Conservation (phyloP, 148 eudicot genomes). For the Agrostemma githago region DNA sequence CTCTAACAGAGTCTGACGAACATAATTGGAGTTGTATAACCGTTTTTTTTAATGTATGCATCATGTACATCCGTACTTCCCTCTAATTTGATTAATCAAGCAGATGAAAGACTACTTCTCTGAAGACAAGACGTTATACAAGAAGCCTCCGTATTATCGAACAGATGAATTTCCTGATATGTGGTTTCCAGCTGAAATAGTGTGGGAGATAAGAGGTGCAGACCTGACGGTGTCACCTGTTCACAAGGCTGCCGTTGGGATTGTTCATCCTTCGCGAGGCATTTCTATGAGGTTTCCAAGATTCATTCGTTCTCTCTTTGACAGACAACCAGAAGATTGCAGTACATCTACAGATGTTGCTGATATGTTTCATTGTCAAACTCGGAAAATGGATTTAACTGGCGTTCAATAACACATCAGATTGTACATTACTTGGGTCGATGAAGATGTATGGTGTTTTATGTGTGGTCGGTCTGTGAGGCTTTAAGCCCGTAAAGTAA, state of each 20-base stretch:
- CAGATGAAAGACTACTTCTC: conserved; percentile 91
- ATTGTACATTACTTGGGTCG: conserved; percentile 10
- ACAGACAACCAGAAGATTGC: conserved; percentile 83
- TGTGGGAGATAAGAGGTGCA: conserved; percentile 93
- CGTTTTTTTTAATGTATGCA: neutral
- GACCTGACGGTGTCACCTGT: conserved; percentile 90
- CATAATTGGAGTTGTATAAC: neutral
- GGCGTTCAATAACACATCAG: conserved; percentile 15
- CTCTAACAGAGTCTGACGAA: neutral
- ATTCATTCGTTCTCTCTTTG: conserved; percentile 48
- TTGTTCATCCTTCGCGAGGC: conserved; percentile 83
- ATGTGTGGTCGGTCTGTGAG: neutral
- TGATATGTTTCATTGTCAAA: conserved; percentile 82
- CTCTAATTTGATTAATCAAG: neutral
- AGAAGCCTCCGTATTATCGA: conserved; percentile 72
- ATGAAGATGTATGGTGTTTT: neutral
- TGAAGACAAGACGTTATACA: conserved; percentile 61
- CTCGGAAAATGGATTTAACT: conserved; percentile 77
- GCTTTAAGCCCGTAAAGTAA: neutral
- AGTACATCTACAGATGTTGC: conserved; percentile 69
- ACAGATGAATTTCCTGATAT: conserved; percentile 73
- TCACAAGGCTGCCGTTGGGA: conserved; percentile 86
- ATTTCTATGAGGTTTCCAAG: conserved; percentile 90
- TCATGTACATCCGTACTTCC: neutral
- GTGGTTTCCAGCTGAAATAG: conserved; percentile 87